A percentile compares a stretch with the other conserved stretches of the same genome.
These are phyloP conservation scores for Leishmania major DNA, from an alignment of 208 protist genomes.

Conservation along the genomic window DNA sequence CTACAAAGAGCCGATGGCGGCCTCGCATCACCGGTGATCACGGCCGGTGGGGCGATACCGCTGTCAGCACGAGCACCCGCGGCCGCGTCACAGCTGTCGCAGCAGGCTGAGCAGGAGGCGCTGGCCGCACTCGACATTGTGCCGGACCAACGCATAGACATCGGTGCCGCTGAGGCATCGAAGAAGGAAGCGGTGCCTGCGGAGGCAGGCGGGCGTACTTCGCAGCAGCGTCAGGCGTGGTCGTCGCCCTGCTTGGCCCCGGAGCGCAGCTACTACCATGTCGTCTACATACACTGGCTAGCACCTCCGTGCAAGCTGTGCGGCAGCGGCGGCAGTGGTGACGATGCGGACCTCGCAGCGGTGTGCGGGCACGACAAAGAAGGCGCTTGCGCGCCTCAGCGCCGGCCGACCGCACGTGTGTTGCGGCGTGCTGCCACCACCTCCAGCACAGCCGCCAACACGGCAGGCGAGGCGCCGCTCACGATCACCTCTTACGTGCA, in stretches of 20 bases:
- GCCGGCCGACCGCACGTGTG: not conserved
- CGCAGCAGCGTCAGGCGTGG: not conserved
- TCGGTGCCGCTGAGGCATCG: not conserved
- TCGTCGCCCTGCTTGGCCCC: not conserved
- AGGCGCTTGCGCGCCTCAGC: not conserved
- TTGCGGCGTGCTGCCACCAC: not conserved
- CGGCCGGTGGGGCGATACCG: not conserved
- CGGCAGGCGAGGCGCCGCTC: slow-evolving; percentile 10
- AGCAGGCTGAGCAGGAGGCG: not conserved
- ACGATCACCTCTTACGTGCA: slow-evolving; percentile 24
- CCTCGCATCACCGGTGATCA: not conserved
- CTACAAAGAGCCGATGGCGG: too few species aligned
- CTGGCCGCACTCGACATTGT: not conserved
- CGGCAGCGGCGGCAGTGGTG: not conserved
- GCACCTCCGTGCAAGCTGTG: not conserved
- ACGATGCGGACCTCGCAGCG: not conserved
- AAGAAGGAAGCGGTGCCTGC: not conserved
- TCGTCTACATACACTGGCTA: slow-evolving; percentile 28
- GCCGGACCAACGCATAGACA: not conserved
- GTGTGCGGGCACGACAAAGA: slow-evolving; percentile 5
- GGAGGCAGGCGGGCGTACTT: not conserved
- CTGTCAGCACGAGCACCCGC: not conserved
- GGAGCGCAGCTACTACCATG: slow-evolving; percentile 18
- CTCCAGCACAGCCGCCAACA: not conserved
- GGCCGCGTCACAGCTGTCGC: not conserved